Conservation (phyloP, 2,329 filamentous ascomycete genomes). For the Lachnum nothofagi region DNA sequence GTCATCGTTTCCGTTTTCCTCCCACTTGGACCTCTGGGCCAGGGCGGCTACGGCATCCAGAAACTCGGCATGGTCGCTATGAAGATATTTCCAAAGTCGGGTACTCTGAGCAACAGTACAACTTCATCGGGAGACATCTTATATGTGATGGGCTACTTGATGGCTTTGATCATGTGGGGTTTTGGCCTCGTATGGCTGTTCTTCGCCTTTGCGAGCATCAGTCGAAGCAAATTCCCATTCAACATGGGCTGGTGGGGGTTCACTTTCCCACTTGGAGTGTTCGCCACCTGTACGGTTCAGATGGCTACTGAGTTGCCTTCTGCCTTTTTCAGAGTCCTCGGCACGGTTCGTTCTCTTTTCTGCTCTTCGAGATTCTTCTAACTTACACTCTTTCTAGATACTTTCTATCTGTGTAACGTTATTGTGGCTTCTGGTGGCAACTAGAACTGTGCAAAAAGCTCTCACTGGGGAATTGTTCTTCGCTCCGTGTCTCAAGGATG, state of each 20-base stretch:
- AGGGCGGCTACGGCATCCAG: conserved; percentile 53
- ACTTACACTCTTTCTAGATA: conserved; percentile 37
- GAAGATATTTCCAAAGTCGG: conserved; percentile 36
- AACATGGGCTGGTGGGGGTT: conserved; percentile 62
- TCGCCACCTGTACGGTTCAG: conserved; percentile 43
- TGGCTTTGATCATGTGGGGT: conserved; percentile 51
- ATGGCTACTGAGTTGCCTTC: conserved; percentile 49
- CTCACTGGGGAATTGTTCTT: conserved; percentile 47
- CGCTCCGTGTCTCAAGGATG: conserved; percentile 47
- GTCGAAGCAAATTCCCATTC: conserved; percentile 47
- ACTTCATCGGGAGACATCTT: conserved; percentile 49
- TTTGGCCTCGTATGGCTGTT: conserved; percentile 52
- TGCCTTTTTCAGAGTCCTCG: conserved; percentile 50
- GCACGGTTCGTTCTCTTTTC: conserved; percentile 42
- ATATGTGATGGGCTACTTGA: conserved; percentile 52
- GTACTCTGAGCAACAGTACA: conserved; percentile 23
- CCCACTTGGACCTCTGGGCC: conserved; percentile 61
- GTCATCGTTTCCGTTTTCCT: conserved; percentile 64
- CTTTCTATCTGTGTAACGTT: conserved; percentile 47
- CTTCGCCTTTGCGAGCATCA: conserved; percentile 47
- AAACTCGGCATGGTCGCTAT: conserved; percentile 43
- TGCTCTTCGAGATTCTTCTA: neutral
- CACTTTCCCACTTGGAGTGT: conserved; percentile 55
- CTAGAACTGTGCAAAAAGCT: conserved; percentile 44
- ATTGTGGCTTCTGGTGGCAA: conserved; percentile 51